Evolutionary conservation across 1,139 yeast species (phyloP).

Genomic region (Suhomyces anneliseae): DNA sequence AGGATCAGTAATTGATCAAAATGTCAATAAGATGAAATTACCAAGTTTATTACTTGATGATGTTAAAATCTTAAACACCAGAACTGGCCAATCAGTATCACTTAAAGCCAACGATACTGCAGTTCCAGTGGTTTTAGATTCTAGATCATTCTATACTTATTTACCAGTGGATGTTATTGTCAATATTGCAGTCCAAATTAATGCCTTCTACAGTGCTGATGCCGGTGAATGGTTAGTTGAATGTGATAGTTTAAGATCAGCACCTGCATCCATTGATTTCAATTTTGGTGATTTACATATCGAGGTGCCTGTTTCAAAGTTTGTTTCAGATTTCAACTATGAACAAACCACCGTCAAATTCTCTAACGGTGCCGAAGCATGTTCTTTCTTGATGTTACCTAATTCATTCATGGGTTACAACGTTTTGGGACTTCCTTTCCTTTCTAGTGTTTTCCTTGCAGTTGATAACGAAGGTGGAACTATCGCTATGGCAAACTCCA

Average conservation of each 20-base stretch:
- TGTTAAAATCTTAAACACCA: constrained; percentile 47
- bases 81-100: constrained; percentile 34
- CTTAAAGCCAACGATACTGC: constrained; percentile 30
- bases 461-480: constrained; percentile 62
- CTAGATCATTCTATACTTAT: constrained; percentile 52
- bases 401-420: constrained; percentile 51
- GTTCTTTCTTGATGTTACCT: constrained; percentile 58
- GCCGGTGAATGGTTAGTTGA: constrained; percentile 64
- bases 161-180: constrained; percentile 62
- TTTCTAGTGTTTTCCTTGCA: constrained; percentile 58
- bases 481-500: constrained; percentile 57
- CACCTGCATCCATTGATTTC: constrained; percentile 56
- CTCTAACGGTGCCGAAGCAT: constrained; percentile 58
- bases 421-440: constrained; percentile 61
- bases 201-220: constrained; percentile 61
- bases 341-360: constrained; percentile 41
- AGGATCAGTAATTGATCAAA: not conserved
- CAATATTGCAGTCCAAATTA: constrained; percentile 69
- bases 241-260: constrained; percentile 45
- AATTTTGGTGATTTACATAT: constrained; percentile 54
- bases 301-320: constrained; percentile 51
- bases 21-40: constrained; percentile 17
- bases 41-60: constrained; percentile 63
- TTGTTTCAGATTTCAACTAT: constrained; percentile 42
- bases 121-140: constrained; percentile 62